These are phyloP conservation scores for Lithocarpus polystachyus DNA, from an alignment of 306 rosid genomes.

Conservation along the genomic window DNA sequence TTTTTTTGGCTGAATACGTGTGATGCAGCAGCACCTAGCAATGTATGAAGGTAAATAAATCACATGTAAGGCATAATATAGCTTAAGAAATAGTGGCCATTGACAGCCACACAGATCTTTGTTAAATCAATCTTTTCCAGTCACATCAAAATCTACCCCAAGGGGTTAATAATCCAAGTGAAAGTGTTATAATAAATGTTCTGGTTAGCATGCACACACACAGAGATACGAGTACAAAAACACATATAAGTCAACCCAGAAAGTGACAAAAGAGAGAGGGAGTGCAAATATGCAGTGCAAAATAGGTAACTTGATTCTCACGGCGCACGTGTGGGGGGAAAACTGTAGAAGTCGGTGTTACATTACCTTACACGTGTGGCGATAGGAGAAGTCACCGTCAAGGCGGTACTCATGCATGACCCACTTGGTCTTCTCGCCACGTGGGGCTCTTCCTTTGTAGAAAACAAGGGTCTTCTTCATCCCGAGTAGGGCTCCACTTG, in stretches of 20 bases:
- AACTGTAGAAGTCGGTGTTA: background rate
- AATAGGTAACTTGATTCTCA: background rate
- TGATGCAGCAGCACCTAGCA: background rate
- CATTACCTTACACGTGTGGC: conserved; percentile 46
- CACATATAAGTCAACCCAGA: conserved; percentile 33
- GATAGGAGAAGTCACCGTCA: conserved; percentile 44
- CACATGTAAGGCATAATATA: background rate
- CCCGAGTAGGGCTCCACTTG: conserved; percentile 45
- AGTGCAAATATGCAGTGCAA: background rate
- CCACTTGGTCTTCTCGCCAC: conserved; percentile 84
- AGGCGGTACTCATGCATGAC: conserved; percentile 93
- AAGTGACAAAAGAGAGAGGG: conserved; percentile 30
- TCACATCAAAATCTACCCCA: conserved; percentile 5
- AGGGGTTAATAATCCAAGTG: conserved; percentile 7
- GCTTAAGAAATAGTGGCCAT: background rate
- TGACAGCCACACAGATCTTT: background rate
- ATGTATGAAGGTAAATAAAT: background rate
- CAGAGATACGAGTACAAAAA: too few species aligned
- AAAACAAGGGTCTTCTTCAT: conserved; percentile 90
- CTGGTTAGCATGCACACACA: background rate
- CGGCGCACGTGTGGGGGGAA: conserved; percentile 2
- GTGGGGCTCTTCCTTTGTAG: conserved; percentile 84
- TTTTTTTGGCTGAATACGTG: background rate
- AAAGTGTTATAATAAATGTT: conserved; percentile 2
- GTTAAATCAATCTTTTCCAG: conserved; percentile 1